These are phyloP conservation scores for Debaryomyces psychrophilus DNA, from an alignment of 1,139 yeast genomes.

Conservation along the genomic window DNA sequence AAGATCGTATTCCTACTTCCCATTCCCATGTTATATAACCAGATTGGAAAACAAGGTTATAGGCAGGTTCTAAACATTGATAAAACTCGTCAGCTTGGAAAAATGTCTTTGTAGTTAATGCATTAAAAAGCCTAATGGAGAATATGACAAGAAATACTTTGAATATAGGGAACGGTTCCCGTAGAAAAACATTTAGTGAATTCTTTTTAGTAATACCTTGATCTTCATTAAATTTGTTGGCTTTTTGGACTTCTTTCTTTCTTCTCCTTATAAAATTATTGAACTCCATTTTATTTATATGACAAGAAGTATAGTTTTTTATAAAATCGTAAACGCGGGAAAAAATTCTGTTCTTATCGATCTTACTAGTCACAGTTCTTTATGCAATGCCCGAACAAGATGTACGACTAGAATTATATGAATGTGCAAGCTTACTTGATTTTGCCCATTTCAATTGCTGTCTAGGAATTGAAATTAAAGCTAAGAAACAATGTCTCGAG, in stretches of 20 bases:
- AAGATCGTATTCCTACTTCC: slow-evolving; percentile 72
- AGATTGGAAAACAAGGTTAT: slow-evolving; percentile 67
- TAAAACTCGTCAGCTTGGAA: slow-evolving; percentile 97
- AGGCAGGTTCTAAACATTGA: slow-evolving; percentile 95
- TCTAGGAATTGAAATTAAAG: slow-evolving; percentile 18
- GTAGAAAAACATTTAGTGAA: no score
- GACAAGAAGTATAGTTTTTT: background rate
- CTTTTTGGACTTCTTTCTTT: background rate
- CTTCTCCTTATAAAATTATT: background rate
- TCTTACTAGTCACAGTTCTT: background rate
- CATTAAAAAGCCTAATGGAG: slow-evolving; percentile 56
- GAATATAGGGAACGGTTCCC: background rate
- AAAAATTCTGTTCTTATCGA: background rate
- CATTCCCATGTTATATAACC: slow-evolving; percentile 97
- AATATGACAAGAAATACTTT: slow-evolving; percentile 15
- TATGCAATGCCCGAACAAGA: background rate
- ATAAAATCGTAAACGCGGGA: background rate
- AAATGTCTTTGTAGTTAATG: slow-evolving; percentile 67
- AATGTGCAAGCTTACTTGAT: slow-evolving; percentile 15
- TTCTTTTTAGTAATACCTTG: background rate
- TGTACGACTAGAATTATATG: background rate
- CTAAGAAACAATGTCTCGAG: slow-evolving; percentile 26
- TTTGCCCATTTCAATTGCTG: slow-evolving; percentile 20
- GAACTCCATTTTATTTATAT: background rate
- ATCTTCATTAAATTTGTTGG: background rate